Percentiles rank a stretch among this genome's conserved stretches.
These are phyloP conservation scores for Aspergillus spinulosporus DNA, from an alignment of 2,329 filamentous ascomycete genomes.

Conservation along the genomic window DNA sequence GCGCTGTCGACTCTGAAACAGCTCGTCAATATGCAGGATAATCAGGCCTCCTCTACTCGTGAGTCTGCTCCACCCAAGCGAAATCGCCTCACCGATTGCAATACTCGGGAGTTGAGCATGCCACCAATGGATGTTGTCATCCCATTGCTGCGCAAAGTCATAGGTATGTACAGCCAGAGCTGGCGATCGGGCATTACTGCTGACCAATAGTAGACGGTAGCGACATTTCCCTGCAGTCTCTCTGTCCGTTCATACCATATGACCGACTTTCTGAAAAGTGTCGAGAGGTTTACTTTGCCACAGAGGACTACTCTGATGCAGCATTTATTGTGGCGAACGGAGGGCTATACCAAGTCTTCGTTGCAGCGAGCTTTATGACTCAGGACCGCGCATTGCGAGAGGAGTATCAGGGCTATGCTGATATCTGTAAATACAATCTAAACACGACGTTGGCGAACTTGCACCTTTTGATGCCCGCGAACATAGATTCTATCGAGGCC, in stretches of 20 bases:
- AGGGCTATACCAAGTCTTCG: conserved; percentile 41
- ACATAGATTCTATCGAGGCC: conserved; percentile 58
- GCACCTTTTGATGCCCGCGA: conserved; percentile 58
- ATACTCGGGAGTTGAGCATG: conserved; percentile 38
- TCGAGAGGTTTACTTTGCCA: conserved; percentile 46
- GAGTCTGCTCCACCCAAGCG: conserved; percentile 32
- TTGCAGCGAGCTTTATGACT: conserved; percentile 29
- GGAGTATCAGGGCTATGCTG: conserved; percentile 33
- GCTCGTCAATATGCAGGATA: conserved; percentile 41
- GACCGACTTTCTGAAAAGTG: conserved; percentile 41
- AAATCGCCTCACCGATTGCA: conserved; percentile 24
- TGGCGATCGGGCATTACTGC: neutral
- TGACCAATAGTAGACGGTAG: conserved; percentile 23
- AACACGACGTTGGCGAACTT: conserved; percentile 50
- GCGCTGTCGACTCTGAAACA: conserved; percentile 42
- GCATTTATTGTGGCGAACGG: conserved; percentile 44
- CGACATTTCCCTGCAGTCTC: conserved; percentile 27
- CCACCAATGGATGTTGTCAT: conserved; percentile 39
- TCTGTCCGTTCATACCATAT: conserved; percentile 36
- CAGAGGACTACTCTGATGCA: conserved; percentile 43
- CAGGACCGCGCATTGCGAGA: conserved; percentile 24
- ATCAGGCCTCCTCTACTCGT: conserved; percentile 26
- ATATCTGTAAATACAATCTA: conserved; percentile 46
- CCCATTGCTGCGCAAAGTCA: conserved; percentile 32
- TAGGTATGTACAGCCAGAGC: conserved; percentile 28